Evolutionary conservation across 805 yeast species (phyloP).

Genomic region (Dipodascopsis tothii): DNA sequence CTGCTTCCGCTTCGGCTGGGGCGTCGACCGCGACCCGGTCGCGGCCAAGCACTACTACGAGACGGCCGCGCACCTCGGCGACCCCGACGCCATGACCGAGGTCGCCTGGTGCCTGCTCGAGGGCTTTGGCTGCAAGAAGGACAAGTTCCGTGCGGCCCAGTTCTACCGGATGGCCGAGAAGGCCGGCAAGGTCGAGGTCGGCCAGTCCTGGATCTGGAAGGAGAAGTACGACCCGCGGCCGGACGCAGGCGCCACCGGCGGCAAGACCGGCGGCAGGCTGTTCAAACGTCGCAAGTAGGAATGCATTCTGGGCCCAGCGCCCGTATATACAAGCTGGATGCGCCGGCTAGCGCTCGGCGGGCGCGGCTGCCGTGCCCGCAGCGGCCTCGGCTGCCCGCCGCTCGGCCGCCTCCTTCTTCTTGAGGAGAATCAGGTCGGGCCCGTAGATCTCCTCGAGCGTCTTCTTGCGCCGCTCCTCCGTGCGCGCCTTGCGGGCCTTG

Average conservation of each 20-base stretch:
- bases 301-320: too few relatives aligned
- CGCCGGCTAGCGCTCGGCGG: too few relatives aligned
- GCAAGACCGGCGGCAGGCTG: too few relatives aligned
- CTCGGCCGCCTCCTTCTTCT: not conserved
- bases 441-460: not conserved
- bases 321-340: too few relatives aligned
- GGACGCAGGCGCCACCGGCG: slow-evolving; percentile 4
- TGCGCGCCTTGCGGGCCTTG: slow-evolving; percentile 47
- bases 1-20: slow-evolving; percentile 31
- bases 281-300: too few relatives aligned
- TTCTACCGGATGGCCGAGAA: slow-evolving; percentile 27
- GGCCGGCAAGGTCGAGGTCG: slow-evolving; percentile 29
- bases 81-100: slow-evolving; percentile 30
- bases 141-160: slow-evolving; percentile 32
- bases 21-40: slow-evolving; percentile 25
- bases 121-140: slow-evolving; percentile 28
- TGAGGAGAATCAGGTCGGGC: not conserved
- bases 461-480: slow-evolving; percentile 50
- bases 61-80: slow-evolving; percentile 31
- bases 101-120: slow-evolving; percentile 26
- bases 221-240: slow-evolving; percentile 24
- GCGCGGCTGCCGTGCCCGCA: too few relatives aligned
- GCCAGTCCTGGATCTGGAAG: slow-evolving; percentile 34
- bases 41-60: slow-evolving; percentile 28
- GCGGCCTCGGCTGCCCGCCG: not conserved